Base-by-base conservation (phyloP, 2,329 filamentous ascomycete genomes). In the Arthrocladium fulminans region DNA sequence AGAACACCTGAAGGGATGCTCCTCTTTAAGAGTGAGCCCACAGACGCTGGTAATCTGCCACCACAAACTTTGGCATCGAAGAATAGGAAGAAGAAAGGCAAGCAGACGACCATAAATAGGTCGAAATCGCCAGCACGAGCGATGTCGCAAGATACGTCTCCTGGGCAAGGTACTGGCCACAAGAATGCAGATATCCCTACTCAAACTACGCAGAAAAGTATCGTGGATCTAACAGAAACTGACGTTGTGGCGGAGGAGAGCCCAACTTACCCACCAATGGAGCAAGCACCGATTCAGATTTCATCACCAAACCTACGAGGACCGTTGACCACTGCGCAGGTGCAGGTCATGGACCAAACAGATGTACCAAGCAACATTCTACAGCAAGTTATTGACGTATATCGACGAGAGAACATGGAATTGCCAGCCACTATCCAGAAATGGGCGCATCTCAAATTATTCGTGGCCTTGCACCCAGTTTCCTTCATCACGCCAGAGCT, bases 301-400 rank as follows among this genome's bases (percentile, higher is more conserved):
- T 15, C 29, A n/a, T 17, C 27, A 8, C 7, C 27, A 10, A 8
- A 35, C 17, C 42, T 23, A 35, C 29, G 17, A 10, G n/a, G n/a
- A 22, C 27, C 19, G n/a, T 35, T 47, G 19, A 47, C 10, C 2
- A 19, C 44, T 12, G 32, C 44, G 17, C 44, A 47, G 29, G 22
- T 24, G 8, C 32, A 47, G 34, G 27, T 29, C 20, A 39, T 47
- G 44, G 44, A 47, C 20, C 44, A 19, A 15, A 38, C 22, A n/a
- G 22, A 27, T 15, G 12, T 39, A 4, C 44, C 44, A 29, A 12
- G 27, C n/a, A n/a, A 20, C 20, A 24, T 39, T 19, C 44, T 47
- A 13, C 44, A 39, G 34, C 44, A 47, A 39, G 44, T 34, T 12
- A 25, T 19, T 12, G 44, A 25, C 22, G 13, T 39, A 8, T 47